Percentiles rank a stretch among this genome's conserved stretches.
These are phyloP conservation scores for Ligustrum vulgare DNA, from an alignment of 257 asterid species.

Conservation along the genomic window DNA sequence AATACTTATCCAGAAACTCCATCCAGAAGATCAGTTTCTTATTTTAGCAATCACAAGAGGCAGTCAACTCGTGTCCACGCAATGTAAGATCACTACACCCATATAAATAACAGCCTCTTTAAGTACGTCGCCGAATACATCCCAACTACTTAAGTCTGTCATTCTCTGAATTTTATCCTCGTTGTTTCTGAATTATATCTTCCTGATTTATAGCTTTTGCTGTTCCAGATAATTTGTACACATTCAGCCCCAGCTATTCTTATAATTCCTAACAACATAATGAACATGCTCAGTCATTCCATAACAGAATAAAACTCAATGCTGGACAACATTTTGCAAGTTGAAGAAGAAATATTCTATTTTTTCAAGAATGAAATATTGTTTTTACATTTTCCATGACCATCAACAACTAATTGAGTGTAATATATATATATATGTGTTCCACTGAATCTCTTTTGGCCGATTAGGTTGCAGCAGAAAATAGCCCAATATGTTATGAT, in stretches of 20 bases:
- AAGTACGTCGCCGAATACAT: neutral
- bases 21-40: conserved; percentile 69
- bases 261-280: too few species aligned
- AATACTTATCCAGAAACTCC: conserved; percentile 49
- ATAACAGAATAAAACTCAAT: too few species aligned
- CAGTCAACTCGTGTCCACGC: conserved; percentile 57
- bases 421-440: neutral
- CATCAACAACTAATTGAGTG: conserved; percentile 12
- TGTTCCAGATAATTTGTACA: too few species aligned
- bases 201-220: too few species aligned
- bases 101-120: neutral
- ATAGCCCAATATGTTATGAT: neutral
- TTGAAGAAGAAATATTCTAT: neutral
- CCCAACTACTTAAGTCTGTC: neutral
- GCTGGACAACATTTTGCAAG: too few species aligned
- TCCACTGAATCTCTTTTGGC: neutral
- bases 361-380: neutral
- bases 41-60: conserved; percentile 86
- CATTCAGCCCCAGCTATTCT: too few species aligned
- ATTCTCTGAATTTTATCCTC: neutral
- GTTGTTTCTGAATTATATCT: neutral
- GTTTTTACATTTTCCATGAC: conserved; percentile 20
- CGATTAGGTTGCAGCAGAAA: neutral
- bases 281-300: too few species aligned
- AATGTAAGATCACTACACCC: conserved; percentile 40